phyloP scores from a whole-genome alignment of 2,329 filamentous ascomycete species.

The Phoma sp. region DNA sequence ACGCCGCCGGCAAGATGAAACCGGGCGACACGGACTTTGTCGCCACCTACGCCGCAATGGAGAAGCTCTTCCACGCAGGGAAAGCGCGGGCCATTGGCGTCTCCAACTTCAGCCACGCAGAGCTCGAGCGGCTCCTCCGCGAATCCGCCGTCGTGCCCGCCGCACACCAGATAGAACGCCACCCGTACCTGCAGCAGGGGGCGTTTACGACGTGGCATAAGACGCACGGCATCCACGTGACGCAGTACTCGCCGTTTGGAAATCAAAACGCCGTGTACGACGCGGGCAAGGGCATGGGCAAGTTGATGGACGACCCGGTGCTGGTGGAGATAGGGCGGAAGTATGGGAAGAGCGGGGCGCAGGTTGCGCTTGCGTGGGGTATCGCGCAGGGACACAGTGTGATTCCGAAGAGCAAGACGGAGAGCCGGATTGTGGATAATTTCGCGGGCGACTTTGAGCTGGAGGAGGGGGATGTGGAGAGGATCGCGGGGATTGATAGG shows the following conservation, averaged over 20 bases:
- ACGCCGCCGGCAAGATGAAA: slow-evolving; percentile 38
- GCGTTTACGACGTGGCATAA: slow-evolving; percentile 37
- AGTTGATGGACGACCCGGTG: slow-evolving; percentile 61
- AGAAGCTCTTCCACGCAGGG: slow-evolving; percentile 43
- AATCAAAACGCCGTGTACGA: slow-evolving; percentile 46
- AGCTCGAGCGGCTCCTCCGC: slow-evolving; percentile 62
- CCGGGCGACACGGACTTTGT: slow-evolving; percentile 37
- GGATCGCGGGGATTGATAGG: slow-evolving; percentile 66
- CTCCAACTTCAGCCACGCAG: slow-evolving; percentile 45
- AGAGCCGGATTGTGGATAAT: slow-evolving; percentile 40
- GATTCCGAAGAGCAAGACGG: slow-evolving; percentile 46
- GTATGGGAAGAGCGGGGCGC: slow-evolving; percentile 74
- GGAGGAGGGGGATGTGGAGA: slow-evolving; percentile 72
- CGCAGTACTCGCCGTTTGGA: slow-evolving; percentile 46
- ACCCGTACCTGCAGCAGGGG: slow-evolving; percentile 41
- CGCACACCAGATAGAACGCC: slow-evolving; percentile 42
- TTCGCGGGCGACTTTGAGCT: slow-evolving; percentile 71
- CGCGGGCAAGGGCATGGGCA: slow-evolving; percentile 36
- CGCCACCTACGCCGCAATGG: slow-evolving; percentile 52
- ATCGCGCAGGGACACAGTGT: slow-evolving; percentile 65
- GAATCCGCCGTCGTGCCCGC: slow-evolving; percentile 38
- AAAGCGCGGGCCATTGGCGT: slow-evolving; percentile 44
- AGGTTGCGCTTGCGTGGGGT: slow-evolving; percentile 86
- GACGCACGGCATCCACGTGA: slow-evolving; percentile 42
- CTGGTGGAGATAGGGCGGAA: slow-evolving; percentile 72